Evolutionary conservation across 1,284 basidiomycete species (phyloP).

Genomic region (Ganoderma meredithae): DNA sequence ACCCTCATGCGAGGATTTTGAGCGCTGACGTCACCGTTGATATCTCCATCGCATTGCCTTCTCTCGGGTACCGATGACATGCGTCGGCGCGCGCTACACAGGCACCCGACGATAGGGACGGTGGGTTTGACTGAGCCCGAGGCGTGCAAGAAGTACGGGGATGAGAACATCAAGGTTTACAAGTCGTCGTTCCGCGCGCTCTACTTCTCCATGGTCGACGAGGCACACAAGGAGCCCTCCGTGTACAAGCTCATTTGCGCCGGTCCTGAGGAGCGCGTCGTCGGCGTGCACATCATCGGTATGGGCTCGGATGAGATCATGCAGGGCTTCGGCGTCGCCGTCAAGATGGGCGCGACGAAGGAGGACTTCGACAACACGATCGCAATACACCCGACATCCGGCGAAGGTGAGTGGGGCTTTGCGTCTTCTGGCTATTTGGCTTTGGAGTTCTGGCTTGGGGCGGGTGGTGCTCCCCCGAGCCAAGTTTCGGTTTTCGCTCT

Average conservation of each 20-base stretch:
- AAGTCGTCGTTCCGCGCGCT: constrained; percentile 84
- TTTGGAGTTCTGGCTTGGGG: not conserved
- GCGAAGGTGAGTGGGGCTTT: constrained; percentile 61
- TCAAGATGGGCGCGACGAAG: constrained; percentile 96
- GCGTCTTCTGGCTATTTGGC: constrained; percentile 7
- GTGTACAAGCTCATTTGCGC: constrained; percentile 91
- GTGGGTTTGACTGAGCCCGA: constrained; percentile 93
- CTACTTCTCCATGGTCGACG: constrained; percentile 89
- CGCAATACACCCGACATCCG: constrained; percentile 89
- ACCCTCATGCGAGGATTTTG: constrained; percentile 13
- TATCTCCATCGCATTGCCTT: too few species aligned
- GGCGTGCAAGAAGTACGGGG: constrained; percentile 88
- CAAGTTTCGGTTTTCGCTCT: not conserved
- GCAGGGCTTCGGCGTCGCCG: constrained; percentile 94
- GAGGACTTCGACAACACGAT: constrained; percentile 88
- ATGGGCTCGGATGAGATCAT: constrained; percentile 90
- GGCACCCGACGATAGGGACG: constrained; percentile 92
- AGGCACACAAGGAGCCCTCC: constrained; percentile 91
- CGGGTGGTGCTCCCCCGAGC: not conserved
- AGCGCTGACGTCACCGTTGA: not conserved
- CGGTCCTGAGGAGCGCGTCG: constrained; percentile 91
- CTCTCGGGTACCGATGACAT: not conserved
- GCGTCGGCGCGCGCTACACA: constrained; percentile 39
- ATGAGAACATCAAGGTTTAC: constrained; percentile 88
- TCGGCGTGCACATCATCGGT: constrained; percentile 95